Base-by-base conservation (phyloP, 176 grass and related monocot species). In the Cocos nucifera region DNA sequence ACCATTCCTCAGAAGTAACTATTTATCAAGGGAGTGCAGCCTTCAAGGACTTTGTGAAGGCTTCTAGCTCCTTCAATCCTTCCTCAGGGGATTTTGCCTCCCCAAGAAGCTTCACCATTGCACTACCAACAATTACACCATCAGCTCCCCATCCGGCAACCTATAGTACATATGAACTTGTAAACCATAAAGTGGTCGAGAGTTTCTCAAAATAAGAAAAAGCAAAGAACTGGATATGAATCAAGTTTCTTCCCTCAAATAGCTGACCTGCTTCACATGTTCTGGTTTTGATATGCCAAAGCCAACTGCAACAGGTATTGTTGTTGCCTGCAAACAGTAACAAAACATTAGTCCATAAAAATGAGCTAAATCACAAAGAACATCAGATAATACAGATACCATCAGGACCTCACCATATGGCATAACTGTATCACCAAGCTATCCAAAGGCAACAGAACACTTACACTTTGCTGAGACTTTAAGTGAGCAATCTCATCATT, bases 71-170 rank as follows among this genome's bases (percentile, higher is more conserved):
- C 5, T 59, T 60, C 57, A 71, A 7, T 51, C 69, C 69, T 28
- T 71, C 69, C n/a, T 71, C 68, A 15, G 57, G 57, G 22, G 69
- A 61, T 28, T 71, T 51, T 29, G 69, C 69, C n/a, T 60, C 69
- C 2, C 56, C 57, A 51, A 71, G 27, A 51, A 71, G 17, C 57
- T 59, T 71, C n/a, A 71, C 68, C 0, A 71, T 71, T 50, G 68
- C 68, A 15, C 68, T 71, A 28, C 68, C 68, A 19, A 71, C 48
- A 20, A 71, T 71, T 22, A 71, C 56, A 17, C 68, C 68, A 51
- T 71, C 68, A 1, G 68, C 68, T 71, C 68, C 68, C 68, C 68
- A 71, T 17, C 44, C 68, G 7, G 68, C 68, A 1, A 71, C 56
- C 68, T 71, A 19, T 2, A 50, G 59, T 12, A 50, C 50, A n/a